These are phyloP conservation scores for Tuber magnatum DNA, from an alignment of 495 filamentous ascomycete genomes.

Conservation along the genomic window DNA sequence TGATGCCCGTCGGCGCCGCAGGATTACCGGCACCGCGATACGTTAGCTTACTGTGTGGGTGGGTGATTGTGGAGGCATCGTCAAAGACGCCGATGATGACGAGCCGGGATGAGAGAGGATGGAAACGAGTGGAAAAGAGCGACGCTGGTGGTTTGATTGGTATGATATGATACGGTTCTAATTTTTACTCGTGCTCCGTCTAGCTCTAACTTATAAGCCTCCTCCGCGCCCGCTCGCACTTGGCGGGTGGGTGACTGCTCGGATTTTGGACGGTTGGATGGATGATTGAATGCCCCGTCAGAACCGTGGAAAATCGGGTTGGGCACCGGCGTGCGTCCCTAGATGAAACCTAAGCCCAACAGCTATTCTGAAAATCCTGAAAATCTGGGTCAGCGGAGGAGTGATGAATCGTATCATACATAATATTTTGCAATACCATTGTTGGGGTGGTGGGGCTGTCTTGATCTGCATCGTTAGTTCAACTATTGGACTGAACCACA, in stretches of 20 bases:
- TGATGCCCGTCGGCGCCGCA: neutral
- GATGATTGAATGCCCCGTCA: neutral
- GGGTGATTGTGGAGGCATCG: neutral
- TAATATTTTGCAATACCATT: neutral
- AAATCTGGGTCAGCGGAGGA: neutral
- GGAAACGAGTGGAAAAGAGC: neutral
- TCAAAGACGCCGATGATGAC: neutral
- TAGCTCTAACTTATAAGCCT: neutral
- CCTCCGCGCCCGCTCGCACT: neutral
- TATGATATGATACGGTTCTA: neutral
- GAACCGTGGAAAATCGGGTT: neutral
- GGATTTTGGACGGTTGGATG: neutral
- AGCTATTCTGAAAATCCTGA: neutral
- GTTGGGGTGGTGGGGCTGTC: neutral
- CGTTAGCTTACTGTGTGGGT: neutral
- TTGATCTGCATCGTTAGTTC: neutral
- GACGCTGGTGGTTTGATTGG: neutral
- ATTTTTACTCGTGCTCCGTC: neutral
- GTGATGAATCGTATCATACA: no score
- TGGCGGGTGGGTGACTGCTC: neutral
- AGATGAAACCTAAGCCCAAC: neutral
- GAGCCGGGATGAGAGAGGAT: neutral
- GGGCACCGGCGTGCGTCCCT: neutral
- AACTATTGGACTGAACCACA: neutral
- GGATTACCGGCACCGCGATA: neutral